Conservation (phyloP, 768 basidiomycete species). For the Leucocoprinus birnbaumii region DNA sequence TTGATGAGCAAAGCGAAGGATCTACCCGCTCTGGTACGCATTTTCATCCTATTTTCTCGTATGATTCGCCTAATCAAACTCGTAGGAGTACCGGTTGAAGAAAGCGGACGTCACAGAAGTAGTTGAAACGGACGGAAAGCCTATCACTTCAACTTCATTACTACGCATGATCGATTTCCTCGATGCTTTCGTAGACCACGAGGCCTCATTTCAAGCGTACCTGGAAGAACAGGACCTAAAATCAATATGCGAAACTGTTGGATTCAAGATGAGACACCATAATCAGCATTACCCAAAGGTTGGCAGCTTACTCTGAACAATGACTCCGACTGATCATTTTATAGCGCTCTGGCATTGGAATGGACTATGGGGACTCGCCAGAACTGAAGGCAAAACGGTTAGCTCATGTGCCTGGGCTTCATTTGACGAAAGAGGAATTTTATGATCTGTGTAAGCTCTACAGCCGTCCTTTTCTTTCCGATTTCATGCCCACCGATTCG, state of each 20-base stretch:
- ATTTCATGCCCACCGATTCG: not conserved
- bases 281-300: constrained; percentile 32
- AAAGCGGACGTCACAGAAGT: constrained; percentile 22
- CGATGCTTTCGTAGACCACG: constrained; percentile 39
- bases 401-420: constrained; percentile 26
- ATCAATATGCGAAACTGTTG: constrained; percentile 19
- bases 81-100: constrained; percentile 19
- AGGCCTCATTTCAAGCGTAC: constrained; percentile 30
- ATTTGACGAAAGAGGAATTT: constrained; percentile 34
- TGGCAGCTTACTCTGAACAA: not conserved
- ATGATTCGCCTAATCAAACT: not conserved
- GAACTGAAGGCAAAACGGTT: not conserved
- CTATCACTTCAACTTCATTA: constrained; percentile 27
- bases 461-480: not conserved
- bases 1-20: constrained; percentile 30
- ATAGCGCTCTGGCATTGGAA: not conserved
- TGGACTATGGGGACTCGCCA: not conserved
- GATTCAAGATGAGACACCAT: constrained; percentile 23
- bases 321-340: not conserved
- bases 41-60: not conserved
- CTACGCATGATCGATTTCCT: constrained; percentile 32
- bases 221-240: constrained; percentile 23
- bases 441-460: constrained; percentile 35
- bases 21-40: constrained; percentile 23
- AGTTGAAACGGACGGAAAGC: constrained; percentile 18